Evolutionary conservation across 1,284 basidiomycete genomes (phyloP).

Genomic region (Leccinum pachyderme): DNA sequence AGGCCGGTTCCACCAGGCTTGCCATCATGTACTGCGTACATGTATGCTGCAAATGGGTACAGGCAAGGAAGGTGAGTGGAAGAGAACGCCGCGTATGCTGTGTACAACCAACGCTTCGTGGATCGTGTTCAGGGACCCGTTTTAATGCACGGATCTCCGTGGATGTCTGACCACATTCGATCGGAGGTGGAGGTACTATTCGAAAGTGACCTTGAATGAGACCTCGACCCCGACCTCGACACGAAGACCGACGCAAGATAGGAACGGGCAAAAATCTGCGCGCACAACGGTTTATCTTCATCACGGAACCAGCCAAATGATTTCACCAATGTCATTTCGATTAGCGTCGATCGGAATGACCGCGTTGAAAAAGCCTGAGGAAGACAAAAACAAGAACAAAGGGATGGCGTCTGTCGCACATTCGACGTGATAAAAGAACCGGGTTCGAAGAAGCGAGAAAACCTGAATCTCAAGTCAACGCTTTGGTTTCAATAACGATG

Average conservation of each 20-base stretch:
- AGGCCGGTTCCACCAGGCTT: neutral
- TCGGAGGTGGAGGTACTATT: neutral
- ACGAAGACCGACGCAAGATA: neutral
- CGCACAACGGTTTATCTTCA: neutral
- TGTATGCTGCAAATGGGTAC: neutral
- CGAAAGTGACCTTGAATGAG: neutral
- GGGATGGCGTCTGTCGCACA: neutral
- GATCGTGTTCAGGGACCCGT: slow-evolving; percentile 1
- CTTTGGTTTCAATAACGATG: neutral
- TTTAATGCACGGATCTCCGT: neutral
- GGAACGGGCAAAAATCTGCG: neutral
- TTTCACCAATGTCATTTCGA: neutral
- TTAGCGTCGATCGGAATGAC: neutral
- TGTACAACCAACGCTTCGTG: slow-evolving; percentile 3
- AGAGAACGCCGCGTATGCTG: neutral
- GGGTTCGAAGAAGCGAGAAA: neutral
- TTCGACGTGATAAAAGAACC: slow-evolving; percentile 15
- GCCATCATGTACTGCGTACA: neutral
- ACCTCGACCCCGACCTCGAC: neutral
- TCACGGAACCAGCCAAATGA: slow-evolving; percentile 8
- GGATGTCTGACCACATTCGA: neutral
- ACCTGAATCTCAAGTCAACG: neutral
- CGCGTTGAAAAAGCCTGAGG: neutral
- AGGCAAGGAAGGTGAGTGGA: neutral
- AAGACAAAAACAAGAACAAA: neutral